Evolutionary conservation across 768 basidiomycete genomes (phyloP).

Genomic region (Termitomyces sp.): DNA sequence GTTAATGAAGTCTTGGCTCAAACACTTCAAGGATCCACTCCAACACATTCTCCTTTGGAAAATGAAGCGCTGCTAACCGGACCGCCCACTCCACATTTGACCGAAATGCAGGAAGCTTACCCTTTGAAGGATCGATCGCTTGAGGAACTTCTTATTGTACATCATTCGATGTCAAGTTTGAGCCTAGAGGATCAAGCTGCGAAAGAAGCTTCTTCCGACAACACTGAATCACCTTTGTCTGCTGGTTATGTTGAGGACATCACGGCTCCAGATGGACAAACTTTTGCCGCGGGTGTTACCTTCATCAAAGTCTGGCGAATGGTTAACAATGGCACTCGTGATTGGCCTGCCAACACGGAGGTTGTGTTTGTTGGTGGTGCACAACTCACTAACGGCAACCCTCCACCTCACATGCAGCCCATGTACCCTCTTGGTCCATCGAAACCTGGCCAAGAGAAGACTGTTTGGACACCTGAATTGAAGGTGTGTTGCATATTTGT

Average conservation of each 20-base stretch:
- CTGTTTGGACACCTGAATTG: conserved; percentile 71
- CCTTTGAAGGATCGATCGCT: conserved; percentile 25
- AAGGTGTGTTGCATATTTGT: conserved; percentile 44
- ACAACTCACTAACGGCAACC: conserved; percentile 40
- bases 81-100: conserved; percentile 13
- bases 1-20: not conserved
- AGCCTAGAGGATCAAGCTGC: conserved; percentile 4
- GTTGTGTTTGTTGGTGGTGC: conserved; percentile 73
- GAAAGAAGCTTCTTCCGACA: not conserved
- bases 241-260: conserved; percentile 65
- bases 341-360: conserved; percentile 71
- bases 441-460: conserved; percentile 53
- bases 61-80: conserved; percentile 30
- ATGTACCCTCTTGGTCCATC: conserved; percentile 48
- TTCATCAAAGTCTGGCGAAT: conserved; percentile 85
- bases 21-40: not conserved
- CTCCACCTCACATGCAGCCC: conserved; percentile 2
- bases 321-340: conserved; percentile 56
- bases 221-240: conserved; percentile 28
- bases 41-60: conserved; percentile 21
- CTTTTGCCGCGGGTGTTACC: conserved; percentile 79
- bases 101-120: conserved; percentile 6
- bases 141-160: conserved; percentile 25
- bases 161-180: conserved; percentile 13
- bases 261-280: conserved; percentile 73